These are phyloP conservation scores for Dactylonectria macrodidyma DNA, from an alignment of 2,329 filamentous ascomycete species.

Conservation along the genomic window DNA sequence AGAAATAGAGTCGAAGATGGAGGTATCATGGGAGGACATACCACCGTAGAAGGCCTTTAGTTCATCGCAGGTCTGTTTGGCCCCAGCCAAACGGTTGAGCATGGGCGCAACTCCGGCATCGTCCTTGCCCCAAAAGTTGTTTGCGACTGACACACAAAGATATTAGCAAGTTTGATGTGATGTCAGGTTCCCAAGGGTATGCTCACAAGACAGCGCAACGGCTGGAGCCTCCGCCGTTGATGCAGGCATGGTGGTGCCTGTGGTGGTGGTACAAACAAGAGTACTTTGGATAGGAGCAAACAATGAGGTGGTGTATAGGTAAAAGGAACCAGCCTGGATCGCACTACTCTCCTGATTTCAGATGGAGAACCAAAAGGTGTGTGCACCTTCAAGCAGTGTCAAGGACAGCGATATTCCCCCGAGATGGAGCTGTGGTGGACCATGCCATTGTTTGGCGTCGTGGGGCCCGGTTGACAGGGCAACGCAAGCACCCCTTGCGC, in stretches of 20 bases:
- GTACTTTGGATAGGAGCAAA: constrained; percentile 14
- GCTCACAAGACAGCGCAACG: constrained; percentile 77
- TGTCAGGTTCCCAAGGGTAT: background rate
- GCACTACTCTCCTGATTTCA: constrained; percentile 36
- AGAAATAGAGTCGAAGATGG: background rate
- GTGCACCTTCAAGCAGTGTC: constrained; percentile 35
- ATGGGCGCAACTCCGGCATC: constrained; percentile 95
- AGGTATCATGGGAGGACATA: constrained; percentile 56
- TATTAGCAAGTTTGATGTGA: constrained; percentile 34
- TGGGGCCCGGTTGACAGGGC: constrained; percentile 36
- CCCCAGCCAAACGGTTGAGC: constrained; percentile 93
- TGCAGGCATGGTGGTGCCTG: constrained; percentile 68
- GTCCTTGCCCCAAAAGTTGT: constrained; percentile 99
- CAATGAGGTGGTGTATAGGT: constrained; percentile 9
- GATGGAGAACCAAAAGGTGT: constrained; percentile 36
- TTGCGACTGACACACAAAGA: constrained; percentile 77
- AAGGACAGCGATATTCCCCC: constrained; percentile 28
- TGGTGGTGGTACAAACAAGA: constrained; percentile 15
- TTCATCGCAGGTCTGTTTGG: constrained; percentile 96
- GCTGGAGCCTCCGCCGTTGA: constrained; percentile 73
- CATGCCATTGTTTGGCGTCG: constrained; percentile 44
- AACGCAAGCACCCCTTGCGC: constrained; percentile 31
- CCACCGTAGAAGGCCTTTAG: constrained; percentile 90
- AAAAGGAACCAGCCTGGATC: constrained; percentile 43
- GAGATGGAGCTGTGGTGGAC: constrained; percentile 18